Evolutionary conservation across 768 basidiomycete genomes (phyloP), one percentile per base, ranked within the genome.

Genomic region (Lentinula edodes): DNA sequence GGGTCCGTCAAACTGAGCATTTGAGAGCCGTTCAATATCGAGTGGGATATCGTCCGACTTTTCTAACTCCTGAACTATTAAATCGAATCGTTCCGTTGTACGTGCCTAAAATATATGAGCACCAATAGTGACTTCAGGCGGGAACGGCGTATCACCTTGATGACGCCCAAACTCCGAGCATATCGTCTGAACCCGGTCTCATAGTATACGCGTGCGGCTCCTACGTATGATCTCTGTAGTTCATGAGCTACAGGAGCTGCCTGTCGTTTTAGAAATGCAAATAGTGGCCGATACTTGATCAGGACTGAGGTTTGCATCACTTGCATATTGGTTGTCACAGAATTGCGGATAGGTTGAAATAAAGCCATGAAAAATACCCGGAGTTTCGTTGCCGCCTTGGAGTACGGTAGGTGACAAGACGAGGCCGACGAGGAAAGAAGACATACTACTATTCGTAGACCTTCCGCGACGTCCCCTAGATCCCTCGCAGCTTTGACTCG

Each of bases 121-220:
- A 41, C 38, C 52, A 23, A 58, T 59, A 56, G 38, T 35, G 62
- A 23, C 41, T 16, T 15, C 36, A 48, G n/a, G 41, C 23, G 18
- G 42, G 20, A 1, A 48, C 43, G 20, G 55, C 51, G 64, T 23
- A 75, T 53, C 48, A 90, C 90, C 80, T 90, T 91, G 56, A 98
- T 81, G 73, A 80, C 85, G 39, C 86, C 83, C 52, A 99, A 76
- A 69, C 88, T 89, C 50, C 97, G 80, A 23, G 87, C 82, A 71
- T 98, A 99, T 46, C 97, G 78, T 63, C 97, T 79, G 71, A 98
- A 95, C 0, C 90, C 93, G 20, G 97, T 98, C 75, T 99, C 97
- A 62, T 94, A 98, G 71, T 97, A 99, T 20, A 91, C 83, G 43
- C 95, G 86, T 13, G 91, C 89, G 32, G 90, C 85, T 38, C 83